Evolutionary conservation across 139 green algal species (phyloP).

Genomic region (Asterochloris erici): DNA sequence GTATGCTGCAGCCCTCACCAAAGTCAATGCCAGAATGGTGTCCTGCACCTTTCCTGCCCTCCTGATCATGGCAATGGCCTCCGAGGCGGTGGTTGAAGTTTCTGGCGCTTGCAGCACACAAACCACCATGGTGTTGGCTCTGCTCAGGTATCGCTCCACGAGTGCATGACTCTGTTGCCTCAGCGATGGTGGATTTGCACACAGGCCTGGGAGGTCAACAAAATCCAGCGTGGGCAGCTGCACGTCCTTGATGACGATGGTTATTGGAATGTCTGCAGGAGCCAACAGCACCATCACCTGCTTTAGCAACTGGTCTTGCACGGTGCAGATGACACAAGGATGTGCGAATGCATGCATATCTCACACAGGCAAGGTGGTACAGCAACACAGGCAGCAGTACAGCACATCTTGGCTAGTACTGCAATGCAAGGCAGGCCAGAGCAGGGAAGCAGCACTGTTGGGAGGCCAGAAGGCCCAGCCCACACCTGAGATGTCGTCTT

Average conservation of each 20-base stretch:
- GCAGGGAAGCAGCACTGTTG: too few relatives aligned
- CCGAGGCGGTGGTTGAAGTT: background rate
- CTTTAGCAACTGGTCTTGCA: too few relatives aligned
- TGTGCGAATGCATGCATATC: too few relatives aligned
- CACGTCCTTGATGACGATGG: too few relatives aligned
- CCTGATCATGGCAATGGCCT: background rate
- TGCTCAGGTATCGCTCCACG: background rate
- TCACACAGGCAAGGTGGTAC: too few relatives aligned
- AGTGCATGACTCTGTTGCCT: background rate
- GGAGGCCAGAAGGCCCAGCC: too few relatives aligned
- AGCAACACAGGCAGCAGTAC: background rate
- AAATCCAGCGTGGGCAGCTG: constrained; percentile 6
- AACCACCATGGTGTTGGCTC: background rate
- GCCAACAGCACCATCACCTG: too few relatives aligned
- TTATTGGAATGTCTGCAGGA: too few relatives aligned
- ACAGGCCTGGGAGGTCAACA: constrained; percentile 8
- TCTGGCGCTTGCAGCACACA: background rate
- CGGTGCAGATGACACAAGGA: too few relatives aligned
- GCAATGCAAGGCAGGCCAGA: background rate
- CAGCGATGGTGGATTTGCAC: background rate
- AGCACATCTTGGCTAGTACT: background rate
- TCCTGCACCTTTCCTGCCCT: background rate
- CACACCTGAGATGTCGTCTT: too few relatives aligned
- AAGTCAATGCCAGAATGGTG: constrained; percentile 7
- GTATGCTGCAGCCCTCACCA: background rate